phyloP scores from a whole-genome alignment of 768 basidiomycete species.

The Thelephora aurantiotincta region DNA sequence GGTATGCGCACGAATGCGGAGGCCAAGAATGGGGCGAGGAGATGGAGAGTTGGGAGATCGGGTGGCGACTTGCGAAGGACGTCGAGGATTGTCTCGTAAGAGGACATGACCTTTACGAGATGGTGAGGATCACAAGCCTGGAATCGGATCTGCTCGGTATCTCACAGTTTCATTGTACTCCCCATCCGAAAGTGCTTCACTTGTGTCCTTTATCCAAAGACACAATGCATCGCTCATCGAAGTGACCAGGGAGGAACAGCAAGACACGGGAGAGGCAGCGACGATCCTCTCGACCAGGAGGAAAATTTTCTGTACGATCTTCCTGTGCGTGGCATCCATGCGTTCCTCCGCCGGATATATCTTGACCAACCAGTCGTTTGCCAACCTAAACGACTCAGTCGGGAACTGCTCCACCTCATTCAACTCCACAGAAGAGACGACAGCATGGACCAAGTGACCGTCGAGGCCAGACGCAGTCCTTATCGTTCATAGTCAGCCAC shows the following conservation, averaged over 20 bases:
- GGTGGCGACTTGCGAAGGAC: conserved; percentile 24
- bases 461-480: too few species aligned
- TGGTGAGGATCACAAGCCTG: background rate
- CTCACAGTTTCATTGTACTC: conserved; percentile 37
- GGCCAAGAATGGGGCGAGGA: conserved; percentile 30
- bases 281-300: too few species aligned
- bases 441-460: too few species aligned
- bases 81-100: conserved; percentile 33
- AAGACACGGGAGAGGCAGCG: too few species aligned
- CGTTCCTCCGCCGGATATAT: background rate
- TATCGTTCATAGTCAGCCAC: too few species aligned
- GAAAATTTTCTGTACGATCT: too few species aligned
- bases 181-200: conserved; percentile 22
- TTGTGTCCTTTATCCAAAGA: conserved; percentile 39
- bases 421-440: background rate
- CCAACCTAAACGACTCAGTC: background rate
- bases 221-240: conserved; percentile 24
- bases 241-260: conserved; percentile 10
- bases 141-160: background rate
- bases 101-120: conserved; percentile 6
- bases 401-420: background rate
- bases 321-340: too few species aligned
- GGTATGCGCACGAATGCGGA: conserved; percentile 37
- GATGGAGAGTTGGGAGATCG: conserved; percentile 24
- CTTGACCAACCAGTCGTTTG: background rate